phyloP scores from a whole-genome alignment of 129 eudicot species.

The Flaveria robusta region DNA sequence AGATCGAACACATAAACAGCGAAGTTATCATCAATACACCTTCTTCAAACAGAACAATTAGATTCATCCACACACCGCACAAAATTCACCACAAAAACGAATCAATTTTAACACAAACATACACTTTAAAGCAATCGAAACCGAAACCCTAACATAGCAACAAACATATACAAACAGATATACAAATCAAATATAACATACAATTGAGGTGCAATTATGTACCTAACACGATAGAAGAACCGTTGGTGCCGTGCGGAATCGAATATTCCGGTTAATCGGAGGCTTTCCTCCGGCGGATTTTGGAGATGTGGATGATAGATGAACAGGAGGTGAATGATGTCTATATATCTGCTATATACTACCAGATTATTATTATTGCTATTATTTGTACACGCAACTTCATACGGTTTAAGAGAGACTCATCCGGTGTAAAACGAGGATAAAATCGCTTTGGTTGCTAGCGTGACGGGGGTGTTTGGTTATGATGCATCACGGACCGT shows the following conservation, averaged over 20 bases:
- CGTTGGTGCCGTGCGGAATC: not conserved
- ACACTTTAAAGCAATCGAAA: constrained; percentile 12
- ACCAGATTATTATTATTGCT: not conserved
- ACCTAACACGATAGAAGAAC: constrained; percentile 5
- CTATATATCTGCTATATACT: not conserved
- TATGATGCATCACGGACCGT: constrained; percentile 24
- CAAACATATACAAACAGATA: constrained; percentile 2
- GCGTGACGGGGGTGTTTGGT: constrained; percentile 2
- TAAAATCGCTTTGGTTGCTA: constrained; percentile 28
- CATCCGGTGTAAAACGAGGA: constrained; percentile 24
- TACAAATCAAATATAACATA: not conserved
- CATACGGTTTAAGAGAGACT: constrained; percentile 17
- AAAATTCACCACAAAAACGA: not conserved
- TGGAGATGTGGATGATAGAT: constrained; percentile 30
- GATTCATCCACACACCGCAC: constrained; percentile 17
- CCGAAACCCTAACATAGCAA: constrained; percentile 25
- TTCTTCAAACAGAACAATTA: not conserved
- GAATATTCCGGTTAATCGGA: constrained; percentile 30
- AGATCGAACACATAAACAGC: not conserved
- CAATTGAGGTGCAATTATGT: constrained; percentile 12
- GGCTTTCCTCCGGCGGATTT: constrained; percentile 18
- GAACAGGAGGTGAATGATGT: constrained; percentile 24
- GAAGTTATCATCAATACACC: not conserved
- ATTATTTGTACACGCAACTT: constrained; percentile 35
- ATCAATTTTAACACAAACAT: constrained; percentile 2